Conservation (phyloP, 2,329 filamentous ascomycete species). For the Fusarium albidum region DNA sequence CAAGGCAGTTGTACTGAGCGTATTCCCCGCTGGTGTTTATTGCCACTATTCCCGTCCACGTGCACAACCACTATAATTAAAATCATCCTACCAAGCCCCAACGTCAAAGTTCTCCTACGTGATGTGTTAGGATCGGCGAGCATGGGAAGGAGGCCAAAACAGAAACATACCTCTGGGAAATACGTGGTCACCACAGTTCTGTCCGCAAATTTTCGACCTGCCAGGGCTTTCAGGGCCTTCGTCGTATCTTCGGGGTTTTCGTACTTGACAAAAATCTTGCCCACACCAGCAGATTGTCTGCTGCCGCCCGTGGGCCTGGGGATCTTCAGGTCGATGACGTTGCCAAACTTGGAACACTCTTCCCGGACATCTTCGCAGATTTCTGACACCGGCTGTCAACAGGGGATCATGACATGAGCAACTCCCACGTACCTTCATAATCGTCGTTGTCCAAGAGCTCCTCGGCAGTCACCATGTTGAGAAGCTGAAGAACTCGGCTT, state of each 20-base stretch:
- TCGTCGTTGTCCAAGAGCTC: slow-evolving; percentile 94
- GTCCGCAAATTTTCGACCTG: slow-evolving; percentile 94
- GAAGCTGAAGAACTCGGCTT: slow-evolving; percentile 85
- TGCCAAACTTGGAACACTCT: slow-evolving; percentile 91
- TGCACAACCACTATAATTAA: slow-evolving; percentile 21
- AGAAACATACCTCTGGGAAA: slow-evolving; percentile 80
- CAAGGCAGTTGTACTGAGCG: slow-evolving; percentile 15
- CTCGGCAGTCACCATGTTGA: slow-evolving; percentile 98
- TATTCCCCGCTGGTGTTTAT: slow-evolving; percentile 9
- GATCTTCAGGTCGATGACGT: slow-evolving; percentile 88
- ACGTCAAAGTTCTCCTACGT: slow-evolving; percentile 91
- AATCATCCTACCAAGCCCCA: slow-evolving; percentile 74
- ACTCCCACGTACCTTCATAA: slow-evolving; percentile 77
- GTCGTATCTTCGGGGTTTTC: slow-evolving; percentile 79
- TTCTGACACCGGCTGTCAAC: slow-evolving; percentile 67
- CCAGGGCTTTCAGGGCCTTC: slow-evolving; percentile 87
- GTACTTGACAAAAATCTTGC: slow-evolving; percentile 98
- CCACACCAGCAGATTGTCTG: slow-evolving; percentile 86
- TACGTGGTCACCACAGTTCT: slow-evolving; percentile 96
- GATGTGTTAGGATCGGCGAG: slow-evolving; percentile 42
- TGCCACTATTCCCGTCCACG: background rate
- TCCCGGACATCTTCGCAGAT: slow-evolving; percentile 94
- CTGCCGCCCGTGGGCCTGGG: slow-evolving; percentile 85
- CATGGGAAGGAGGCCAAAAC: background rate
- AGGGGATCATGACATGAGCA: background rate